Conservation (phyloP, 257 asterid genomes). For the Echites panduratus region DNA sequence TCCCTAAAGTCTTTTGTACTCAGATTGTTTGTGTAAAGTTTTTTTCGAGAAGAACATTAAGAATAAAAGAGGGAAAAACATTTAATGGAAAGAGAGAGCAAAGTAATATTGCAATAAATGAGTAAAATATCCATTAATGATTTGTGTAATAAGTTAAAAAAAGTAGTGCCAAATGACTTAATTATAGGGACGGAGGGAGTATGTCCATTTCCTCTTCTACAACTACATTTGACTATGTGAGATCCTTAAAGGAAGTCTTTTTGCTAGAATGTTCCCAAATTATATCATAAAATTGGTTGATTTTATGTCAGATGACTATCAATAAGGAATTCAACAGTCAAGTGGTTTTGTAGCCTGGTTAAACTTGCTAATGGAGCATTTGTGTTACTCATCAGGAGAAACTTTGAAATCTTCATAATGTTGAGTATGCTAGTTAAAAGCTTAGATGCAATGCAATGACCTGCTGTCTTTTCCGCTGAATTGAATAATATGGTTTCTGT, state of each 20-base stretch:
- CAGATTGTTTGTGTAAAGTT: too few relatives aligned
- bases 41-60: too few relatives aligned
- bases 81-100: too few relatives aligned
- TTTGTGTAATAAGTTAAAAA: too few relatives aligned
- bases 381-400: background rate
- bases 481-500: background rate
- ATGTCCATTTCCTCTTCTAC: background rate
- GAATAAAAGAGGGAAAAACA: too few relatives aligned
- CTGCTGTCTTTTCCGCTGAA: background rate
- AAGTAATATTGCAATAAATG: too few relatives aligned
- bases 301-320: background rate
- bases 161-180: too few relatives aligned
- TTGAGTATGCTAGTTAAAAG: background rate
- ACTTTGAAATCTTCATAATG: background rate
- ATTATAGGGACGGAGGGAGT: too few relatives aligned
- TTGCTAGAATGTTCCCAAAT: background rate
- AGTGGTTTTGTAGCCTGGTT: background rate
- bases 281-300: background rate
- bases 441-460: background rate
- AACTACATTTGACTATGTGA: background rate
- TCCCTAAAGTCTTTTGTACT: too few relatives aligned
- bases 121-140: too few relatives aligned
- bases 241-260: background rate
- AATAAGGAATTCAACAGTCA: background rate
- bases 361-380: conserved; percentile 1